These are phyloP conservation scores for Podospora pseudocomata DNA, from an alignment of 495 filamentous ascomycete species.

Conservation along the genomic window DNA sequence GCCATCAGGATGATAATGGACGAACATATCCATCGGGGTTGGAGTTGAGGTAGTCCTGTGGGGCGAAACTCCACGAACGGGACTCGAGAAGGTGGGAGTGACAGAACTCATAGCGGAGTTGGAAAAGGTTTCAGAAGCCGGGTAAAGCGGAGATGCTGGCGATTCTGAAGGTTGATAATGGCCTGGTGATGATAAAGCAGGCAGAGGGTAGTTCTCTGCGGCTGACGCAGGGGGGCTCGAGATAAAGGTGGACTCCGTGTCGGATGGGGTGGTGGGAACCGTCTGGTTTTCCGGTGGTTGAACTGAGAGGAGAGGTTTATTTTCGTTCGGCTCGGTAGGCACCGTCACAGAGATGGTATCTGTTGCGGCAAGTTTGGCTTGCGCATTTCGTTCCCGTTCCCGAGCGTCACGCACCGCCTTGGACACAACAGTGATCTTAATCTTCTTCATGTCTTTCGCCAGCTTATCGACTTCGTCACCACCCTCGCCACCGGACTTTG, in stretches of 20 bases:
- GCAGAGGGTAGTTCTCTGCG: slow-evolving; percentile 11
- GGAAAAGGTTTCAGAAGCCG: slow-evolving; percentile 8
- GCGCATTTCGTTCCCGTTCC: slow-evolving; percentile 31
- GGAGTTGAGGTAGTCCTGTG: background rate
- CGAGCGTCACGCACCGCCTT: slow-evolving; percentile 65
- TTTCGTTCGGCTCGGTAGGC: slow-evolving; percentile 10
- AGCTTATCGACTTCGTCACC: slow-evolving; percentile 57
- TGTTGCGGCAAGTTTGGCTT: slow-evolving; percentile 29
- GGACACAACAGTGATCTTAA: slow-evolving; percentile 70
- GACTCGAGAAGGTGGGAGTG: background rate
- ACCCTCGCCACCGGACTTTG: slow-evolving; percentile 7
- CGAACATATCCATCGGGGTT: slow-evolving; percentile 21
- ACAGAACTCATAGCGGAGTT: background rate
- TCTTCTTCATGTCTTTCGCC: slow-evolving; percentile 65
- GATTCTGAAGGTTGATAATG: background rate
- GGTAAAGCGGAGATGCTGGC: slow-evolving; percentile 10
- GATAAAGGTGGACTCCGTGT: slow-evolving; percentile 6
- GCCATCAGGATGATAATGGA: slow-evolving; percentile 41
- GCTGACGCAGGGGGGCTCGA: slow-evolving; percentile 3
- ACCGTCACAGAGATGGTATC: slow-evolving; percentile 21
- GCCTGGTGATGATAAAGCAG: slow-evolving; percentile 4
- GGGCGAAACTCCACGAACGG: slow-evolving; percentile 12
- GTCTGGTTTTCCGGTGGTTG: background rate
- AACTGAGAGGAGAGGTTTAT: slow-evolving; percentile 11
- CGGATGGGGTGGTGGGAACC: background rate